A percentile compares a stretch with the other conserved stretches of the same genome.
phyloP scores from a whole-genome alignment of 805 yeast species.

The Cyberlindnera meyerae region DNA sequence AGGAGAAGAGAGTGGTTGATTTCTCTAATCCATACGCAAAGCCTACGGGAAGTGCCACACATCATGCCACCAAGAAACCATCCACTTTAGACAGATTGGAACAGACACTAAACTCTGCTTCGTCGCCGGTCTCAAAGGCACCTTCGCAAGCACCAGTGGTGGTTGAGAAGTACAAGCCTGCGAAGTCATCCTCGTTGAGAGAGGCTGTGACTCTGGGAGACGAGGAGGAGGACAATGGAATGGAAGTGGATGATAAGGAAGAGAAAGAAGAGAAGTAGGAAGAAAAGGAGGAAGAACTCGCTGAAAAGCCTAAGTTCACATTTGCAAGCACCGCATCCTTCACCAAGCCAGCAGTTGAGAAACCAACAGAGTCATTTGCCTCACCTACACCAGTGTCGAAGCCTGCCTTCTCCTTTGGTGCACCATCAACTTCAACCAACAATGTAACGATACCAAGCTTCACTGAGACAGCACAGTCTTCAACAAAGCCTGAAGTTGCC shows the following conservation, averaged over 20 bases:
- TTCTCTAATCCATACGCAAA: slow-evolving; percentile 39
- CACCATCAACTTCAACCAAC: background rate
- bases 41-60: background rate
- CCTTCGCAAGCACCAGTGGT: background rate
- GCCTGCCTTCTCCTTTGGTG: slow-evolving; percentile 2
- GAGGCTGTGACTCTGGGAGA: slow-evolving; percentile 26
- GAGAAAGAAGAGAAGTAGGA: slow-evolving; percentile 2
- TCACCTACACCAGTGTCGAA: too few relatives aligned
- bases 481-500: background rate
- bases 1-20: slow-evolving; percentile 15
- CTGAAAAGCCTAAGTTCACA: background rate
- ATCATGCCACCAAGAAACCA: background rate
- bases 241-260: slow-evolving; percentile 8
- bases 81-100: slow-evolving; percentile 19
- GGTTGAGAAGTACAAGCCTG: slow-evolving; percentile 30
- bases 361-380: too few relatives aligned
- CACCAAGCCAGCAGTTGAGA: too few relatives aligned
- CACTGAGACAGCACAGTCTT: slow-evolving; percentile 3
- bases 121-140: slow-evolving; percentile 1
- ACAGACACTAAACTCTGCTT: slow-evolving; percentile 12
- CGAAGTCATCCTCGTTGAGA: slow-evolving; percentile 34
- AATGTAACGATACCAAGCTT: too few relatives aligned
- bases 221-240: too few relatives aligned
- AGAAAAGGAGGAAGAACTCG: too few relatives aligned
- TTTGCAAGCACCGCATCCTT: too few relatives aligned